A percentile compares a stretch with the other conserved stretches of the same genome.
Evolutionary conservation across 345 rosid genomes (phyloP).

Genomic region (Fremontodendron californicum): DNA sequence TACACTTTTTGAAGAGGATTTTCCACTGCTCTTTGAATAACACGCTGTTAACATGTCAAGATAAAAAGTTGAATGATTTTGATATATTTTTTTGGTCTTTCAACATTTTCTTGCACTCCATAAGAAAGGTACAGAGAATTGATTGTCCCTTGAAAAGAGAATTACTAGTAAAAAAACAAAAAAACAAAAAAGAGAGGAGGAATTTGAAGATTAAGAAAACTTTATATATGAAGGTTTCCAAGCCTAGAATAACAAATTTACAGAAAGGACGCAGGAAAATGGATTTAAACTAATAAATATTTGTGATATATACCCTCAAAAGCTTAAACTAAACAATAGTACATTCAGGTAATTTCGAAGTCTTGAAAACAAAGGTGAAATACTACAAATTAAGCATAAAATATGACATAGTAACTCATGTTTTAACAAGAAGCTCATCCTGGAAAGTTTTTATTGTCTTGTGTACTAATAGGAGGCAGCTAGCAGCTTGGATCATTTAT

Average conservation of each 20-base stretch:
- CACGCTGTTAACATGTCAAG: not conserved
- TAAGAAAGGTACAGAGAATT: not conserved
- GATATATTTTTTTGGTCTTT: not conserved
- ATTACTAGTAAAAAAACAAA: not conserved
- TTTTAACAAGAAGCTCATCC: not conserved
- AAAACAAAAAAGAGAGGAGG: not conserved
- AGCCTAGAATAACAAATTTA: not conserved
- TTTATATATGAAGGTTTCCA: not conserved
- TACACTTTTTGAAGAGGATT: not conserved
- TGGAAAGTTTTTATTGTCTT: not conserved
- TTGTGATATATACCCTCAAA: not conserved
- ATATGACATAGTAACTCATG: not conserved
- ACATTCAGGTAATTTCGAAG: not conserved
- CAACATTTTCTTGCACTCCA: not conserved
- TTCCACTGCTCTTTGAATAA: not conserved
- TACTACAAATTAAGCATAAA: not conserved
- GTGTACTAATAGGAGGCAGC: not conserved
- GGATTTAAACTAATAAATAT: not conserved
- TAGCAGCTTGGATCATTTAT: not conserved
- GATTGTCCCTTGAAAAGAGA: not conserved
- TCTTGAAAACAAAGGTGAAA: not conserved
- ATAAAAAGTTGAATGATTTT: not conserved
- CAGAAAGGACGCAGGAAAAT: not conserved
- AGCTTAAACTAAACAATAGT: not conserved
- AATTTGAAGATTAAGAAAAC: not conserved